Percentiles rank a stretch among this genome's conserved stretches.
Conservation (phyloP, 2,329 filamentous ascomycete genomes). For the Trematosphaeria pertusa region DNA sequence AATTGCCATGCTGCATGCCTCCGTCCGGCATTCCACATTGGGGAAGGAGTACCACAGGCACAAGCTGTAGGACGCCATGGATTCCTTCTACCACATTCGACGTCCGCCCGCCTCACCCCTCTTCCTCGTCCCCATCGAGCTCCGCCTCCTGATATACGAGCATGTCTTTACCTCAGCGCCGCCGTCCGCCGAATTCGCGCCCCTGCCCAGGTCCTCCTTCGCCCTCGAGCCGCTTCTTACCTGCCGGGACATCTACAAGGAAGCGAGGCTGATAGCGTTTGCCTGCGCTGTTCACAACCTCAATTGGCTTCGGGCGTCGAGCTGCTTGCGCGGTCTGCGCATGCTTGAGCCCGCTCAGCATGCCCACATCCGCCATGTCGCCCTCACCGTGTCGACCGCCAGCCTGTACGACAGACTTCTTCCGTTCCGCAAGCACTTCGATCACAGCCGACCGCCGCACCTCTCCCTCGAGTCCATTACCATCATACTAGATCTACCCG, state of each 20-base stretch:
- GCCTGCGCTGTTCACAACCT: slow-evolving; percentile 17
- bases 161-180: slow-evolving; percentile 13
- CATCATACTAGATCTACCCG: slow-evolving; percentile 18
- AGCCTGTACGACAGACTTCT: slow-evolving; percentile 9
- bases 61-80: slow-evolving; percentile 2
- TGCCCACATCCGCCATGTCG: slow-evolving; percentile 11
- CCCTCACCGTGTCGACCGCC: slow-evolving; percentile 2
- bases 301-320: slow-evolving; percentile 8
- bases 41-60: background rate
- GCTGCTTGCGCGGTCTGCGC: slow-evolving; percentile 4
- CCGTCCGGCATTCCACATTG: background rate
- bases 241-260: slow-evolving; percentile 15
- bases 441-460: slow-evolving; percentile 5
- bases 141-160: slow-evolving; percentile 21
- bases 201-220: slow-evolving; percentile 9
- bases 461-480: slow-evolving; percentile 17
- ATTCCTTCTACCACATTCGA: background rate
- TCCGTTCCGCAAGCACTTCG: slow-evolving; percentile 14
- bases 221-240: slow-evolving; percentile 16
- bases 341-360: slow-evolving; percentile 13
- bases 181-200: background rate
- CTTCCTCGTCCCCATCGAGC: slow-evolving; percentile 17
- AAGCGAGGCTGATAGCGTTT: slow-evolving; percentile 20
- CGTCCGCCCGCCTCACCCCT: slow-evolving; percentile 9
- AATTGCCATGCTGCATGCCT: slow-evolving; percentile 11